Evolutionary conservation across 2,329 filamentous ascomycete genomes (phyloP), one percentile per base, ranked within the genome.

Genomic region (Exophiala xenobiotica): DNA sequence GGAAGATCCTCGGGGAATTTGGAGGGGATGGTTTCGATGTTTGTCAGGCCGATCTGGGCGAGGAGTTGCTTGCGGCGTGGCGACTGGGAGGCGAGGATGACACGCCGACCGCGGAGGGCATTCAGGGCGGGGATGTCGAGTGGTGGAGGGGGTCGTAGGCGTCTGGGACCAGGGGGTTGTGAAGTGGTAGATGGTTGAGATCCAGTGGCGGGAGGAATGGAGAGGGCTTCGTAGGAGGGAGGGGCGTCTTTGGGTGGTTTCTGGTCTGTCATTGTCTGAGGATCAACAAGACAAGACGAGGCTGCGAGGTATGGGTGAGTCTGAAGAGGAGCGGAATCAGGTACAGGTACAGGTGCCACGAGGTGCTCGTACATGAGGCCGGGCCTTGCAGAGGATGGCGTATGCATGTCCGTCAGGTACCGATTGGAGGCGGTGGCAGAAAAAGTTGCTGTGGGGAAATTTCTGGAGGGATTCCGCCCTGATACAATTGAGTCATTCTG

Each of bases 41-140:
- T 85, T 2, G 77, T 80, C 8, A 97, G 81, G 59, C 91, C 90
- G 54, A 96, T 79, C 80, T 91, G 68, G 46, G 69, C 81, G 35
- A 99, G 81, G 7, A 99, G 82, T 58, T 88, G 85, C 69, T 85
- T 87, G 47, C 93, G 81, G 38, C 93, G 80, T 0, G 93, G 93
- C 1, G 91, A 96, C 16, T 87, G 83, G 2, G 91, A 96, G 46
- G 93, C 93, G 22, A 99, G 85, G 61, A 99, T 88, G 4, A 96
- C 83, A 58, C 92, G 80, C 69, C 88, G 89, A 48, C 80, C 80
- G 64, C 87, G 84, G 58, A 99, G 81, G 64, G 85, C 77, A 63
- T 81, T 81, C 53, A 99, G 75, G 49, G 90, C 85, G 12, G 92
- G 91, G 14, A 97, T 78, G 55, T 89, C 80, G 56, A 97, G 81